Evolutionary conservation across 208 protist species (phyloP).

Genomic region (Strigomonas culicis): DNA sequence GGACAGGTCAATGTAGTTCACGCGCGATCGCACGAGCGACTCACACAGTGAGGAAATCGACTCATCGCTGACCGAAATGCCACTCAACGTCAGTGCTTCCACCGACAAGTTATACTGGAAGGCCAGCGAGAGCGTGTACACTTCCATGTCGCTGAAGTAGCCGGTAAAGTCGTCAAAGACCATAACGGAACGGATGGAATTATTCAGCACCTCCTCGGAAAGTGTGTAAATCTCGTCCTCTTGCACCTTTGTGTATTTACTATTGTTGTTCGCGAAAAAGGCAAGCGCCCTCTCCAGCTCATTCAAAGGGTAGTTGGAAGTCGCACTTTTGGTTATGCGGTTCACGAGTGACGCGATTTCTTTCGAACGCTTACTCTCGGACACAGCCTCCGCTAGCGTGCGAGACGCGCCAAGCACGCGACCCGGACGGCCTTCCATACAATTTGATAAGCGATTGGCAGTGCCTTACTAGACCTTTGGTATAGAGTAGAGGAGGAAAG

Average conservation of each 20-base stretch:
- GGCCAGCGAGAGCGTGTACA: constrained; percentile 69
- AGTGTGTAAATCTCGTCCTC: constrained; percentile 70
- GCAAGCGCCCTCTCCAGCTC: constrained; percentile 56
- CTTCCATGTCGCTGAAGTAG: constrained; percentile 67
- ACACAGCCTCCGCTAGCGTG: constrained; percentile 45
- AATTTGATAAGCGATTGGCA: constrained; percentile 11
- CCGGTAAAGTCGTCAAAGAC: constrained; percentile 77
- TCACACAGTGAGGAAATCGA: constrained; percentile 72
- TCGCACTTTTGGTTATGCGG: constrained; percentile 29
- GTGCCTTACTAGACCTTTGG: neutral
- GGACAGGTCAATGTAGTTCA: constrained; percentile 82
- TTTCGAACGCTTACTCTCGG: constrained; percentile 16
- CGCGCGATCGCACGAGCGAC: constrained; percentile 64
- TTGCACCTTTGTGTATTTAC: constrained; percentile 62
- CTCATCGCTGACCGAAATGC: constrained; percentile 82
- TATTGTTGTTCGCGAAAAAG: constrained; percentile 82
- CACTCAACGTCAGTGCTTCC: constrained; percentile 78
- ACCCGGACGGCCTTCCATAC: constrained; percentile 19
- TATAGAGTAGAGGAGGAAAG: constrained; percentile 8
- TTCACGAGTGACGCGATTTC: constrained; percentile 30
- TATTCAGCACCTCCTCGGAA: constrained; percentile 82
- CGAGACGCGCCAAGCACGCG: constrained; percentile 75
- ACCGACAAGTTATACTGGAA: constrained; percentile 87
- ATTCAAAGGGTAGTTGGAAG: constrained; percentile 35
- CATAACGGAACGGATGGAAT: constrained; percentile 72